phyloP scores from a whole-genome alignment of 495 filamentous ascomycete species.

The Chaetomium tenue region DNA sequence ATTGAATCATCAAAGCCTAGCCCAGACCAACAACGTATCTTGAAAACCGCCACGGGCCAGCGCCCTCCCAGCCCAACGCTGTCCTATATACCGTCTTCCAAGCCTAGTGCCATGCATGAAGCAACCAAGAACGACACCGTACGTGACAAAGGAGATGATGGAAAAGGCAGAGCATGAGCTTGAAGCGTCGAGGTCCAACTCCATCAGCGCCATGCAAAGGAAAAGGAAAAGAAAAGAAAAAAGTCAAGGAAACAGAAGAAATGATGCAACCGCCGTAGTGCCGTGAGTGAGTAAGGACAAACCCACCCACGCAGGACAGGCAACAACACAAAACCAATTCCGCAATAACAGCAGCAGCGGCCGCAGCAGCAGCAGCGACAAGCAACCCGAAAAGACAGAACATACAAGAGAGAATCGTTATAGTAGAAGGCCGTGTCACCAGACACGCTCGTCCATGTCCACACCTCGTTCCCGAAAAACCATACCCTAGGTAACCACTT shows the following conservation, averaged over 20 bases:
- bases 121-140: background rate
- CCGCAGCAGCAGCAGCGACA: no score
- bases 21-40: background rate
- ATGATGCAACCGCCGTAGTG: background rate
- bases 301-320: no score
- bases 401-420: no score
- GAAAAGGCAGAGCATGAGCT: no score
- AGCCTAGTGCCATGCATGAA: background rate
- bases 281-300: no score
- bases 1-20: background rate
- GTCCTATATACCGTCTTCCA: background rate
- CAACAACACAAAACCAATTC: no score
- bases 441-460: no score
- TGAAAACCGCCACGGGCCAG: background rate
- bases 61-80: background rate
- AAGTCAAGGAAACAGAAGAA: background rate
- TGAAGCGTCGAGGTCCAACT: background rate
- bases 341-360: no score
- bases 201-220: slow-evolving; percentile 4
- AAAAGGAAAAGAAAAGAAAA: background rate
- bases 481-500: no score
- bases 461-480: no score
- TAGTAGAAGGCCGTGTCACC: no score
- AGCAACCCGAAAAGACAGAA: no score
- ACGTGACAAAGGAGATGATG: background rate